Evolutionary conservation across 2,329 filamentous ascomycete species (phyloP).

Genomic region (Fusarium ambrosium): DNA sequence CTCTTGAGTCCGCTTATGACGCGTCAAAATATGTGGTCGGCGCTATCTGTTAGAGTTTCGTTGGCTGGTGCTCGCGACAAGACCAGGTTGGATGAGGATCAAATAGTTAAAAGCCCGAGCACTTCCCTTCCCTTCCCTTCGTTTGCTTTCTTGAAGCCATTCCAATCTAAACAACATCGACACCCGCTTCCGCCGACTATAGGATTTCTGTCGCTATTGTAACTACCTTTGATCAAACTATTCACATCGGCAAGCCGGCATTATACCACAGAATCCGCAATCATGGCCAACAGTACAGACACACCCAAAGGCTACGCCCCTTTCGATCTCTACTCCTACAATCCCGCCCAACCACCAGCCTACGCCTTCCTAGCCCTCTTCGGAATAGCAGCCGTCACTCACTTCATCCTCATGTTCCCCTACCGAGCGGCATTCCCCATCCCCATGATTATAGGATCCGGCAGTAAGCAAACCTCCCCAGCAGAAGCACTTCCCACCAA

Average conservation of each 20-base stretch:
- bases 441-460: slow-evolving; percentile 63
- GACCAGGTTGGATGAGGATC: not conserved
- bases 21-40: not conserved
- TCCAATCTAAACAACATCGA: not conserved
- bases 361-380: slow-evolving; percentile 43
- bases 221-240: not conserved
- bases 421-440: slow-evolving; percentile 64
- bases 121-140: not conserved
- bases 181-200: not conserved
- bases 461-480: slow-evolving; percentile 54
- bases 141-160: not conserved
- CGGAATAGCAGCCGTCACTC: slow-evolving; percentile 55
- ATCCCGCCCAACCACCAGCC: slow-evolving; percentile 52
- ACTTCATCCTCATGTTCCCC: slow-evolving; percentile 55
- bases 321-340: slow-evolving; percentile 59
- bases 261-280: not conserved
- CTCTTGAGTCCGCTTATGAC: not conserved
- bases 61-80: not conserved
- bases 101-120: not conserved
- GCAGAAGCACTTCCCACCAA: not conserved
- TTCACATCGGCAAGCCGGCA: not conserved
- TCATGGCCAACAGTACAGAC: slow-evolving; percentile 15
- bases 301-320: slow-evolving; percentile 35
- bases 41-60: not conserved
- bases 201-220: not conserved